Evolutionary conservation across 441 rosid genomes (phyloP).

Genomic region (Theobroma grandiflorum): DNA sequence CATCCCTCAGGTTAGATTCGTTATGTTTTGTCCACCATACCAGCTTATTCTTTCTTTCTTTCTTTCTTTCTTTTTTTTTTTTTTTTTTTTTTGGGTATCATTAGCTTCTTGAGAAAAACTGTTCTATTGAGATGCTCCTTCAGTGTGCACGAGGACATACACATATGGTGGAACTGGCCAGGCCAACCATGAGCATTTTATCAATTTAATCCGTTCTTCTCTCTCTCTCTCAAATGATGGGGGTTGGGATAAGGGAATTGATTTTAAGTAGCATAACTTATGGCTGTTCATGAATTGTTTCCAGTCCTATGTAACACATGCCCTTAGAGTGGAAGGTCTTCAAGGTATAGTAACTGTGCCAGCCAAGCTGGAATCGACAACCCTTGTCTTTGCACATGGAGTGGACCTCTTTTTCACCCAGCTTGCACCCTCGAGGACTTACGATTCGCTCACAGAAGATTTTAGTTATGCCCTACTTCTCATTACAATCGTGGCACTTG

Average conservation of each 20-base stretch:
- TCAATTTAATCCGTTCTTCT: background rate
- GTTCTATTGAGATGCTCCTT: constrained; percentile 3
- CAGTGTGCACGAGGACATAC: background rate
- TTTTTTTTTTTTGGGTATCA: background rate
- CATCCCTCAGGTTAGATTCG: constrained; percentile 80
- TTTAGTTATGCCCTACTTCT: constrained; percentile 95
- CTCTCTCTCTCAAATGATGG: background rate
- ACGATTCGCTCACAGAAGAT: constrained; percentile 97
- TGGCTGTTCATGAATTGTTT: constrained; percentile 25
- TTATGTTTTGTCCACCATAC: background rate
- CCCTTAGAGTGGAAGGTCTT: constrained; percentile 86
- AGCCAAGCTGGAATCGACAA: constrained; percentile 94
- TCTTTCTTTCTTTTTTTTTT: too few relatives aligned
- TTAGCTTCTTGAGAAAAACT: background rate
- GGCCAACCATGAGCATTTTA: background rate
- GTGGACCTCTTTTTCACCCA: constrained; percentile 94
- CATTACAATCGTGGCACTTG: constrained; percentile 83
- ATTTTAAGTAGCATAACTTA: background rate
- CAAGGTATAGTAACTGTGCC: constrained; percentile 85
- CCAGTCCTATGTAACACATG: constrained; percentile 89
- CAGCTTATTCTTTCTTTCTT: constrained; percentile 7
- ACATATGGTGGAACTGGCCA: background rate
- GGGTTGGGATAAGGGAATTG: background rate
- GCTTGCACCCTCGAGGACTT: constrained; percentile 98
- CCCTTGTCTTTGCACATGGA: constrained; percentile 89